Evolutionary conservation across 2,329 filamentous ascomycete species (phyloP).

Genomic region (Aspergillus sp.): DNA sequence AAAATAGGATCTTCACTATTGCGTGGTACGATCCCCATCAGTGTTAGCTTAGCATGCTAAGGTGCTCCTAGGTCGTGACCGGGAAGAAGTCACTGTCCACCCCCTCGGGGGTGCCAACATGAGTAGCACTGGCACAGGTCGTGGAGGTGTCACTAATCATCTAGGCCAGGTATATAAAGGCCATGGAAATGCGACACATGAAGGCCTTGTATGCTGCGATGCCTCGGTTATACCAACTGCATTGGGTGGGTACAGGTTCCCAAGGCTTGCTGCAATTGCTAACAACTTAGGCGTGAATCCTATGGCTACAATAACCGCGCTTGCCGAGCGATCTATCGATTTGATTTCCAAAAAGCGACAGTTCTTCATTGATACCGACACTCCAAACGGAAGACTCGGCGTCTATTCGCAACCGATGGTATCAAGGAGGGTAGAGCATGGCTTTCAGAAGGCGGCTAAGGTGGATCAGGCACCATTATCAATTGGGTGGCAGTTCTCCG

Average conservation of each 20-base stretch:
- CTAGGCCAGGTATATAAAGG: constrained; percentile 1
- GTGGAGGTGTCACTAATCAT: background rate
- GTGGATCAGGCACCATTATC: background rate
- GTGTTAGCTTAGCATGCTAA: background rate
- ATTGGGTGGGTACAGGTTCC: background rate
- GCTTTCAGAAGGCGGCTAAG: background rate
- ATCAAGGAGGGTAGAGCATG: background rate
- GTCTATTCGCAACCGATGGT: background rate
- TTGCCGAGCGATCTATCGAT: constrained; percentile 1
- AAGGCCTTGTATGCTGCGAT: background rate
- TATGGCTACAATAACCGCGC: constrained; percentile 1
- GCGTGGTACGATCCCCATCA: background rate
- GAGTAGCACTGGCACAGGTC: background rate
- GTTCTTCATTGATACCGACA: background rate
- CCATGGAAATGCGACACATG: background rate
- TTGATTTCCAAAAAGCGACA: background rate
- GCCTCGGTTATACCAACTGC: background rate
- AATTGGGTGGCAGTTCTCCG: constrained; percentile 22
- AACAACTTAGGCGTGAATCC: background rate
- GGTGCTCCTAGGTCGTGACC: background rate
- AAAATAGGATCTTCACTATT: background rate
- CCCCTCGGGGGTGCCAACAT: constrained; percentile 3
- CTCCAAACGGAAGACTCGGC: background rate
- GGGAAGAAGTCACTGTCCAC: constrained; percentile 3
- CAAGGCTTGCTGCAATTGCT: background rate